Evolutionary conservation across 345 rosid species (phyloP).

Genomic region (Bruguiera sexangula): DNA sequence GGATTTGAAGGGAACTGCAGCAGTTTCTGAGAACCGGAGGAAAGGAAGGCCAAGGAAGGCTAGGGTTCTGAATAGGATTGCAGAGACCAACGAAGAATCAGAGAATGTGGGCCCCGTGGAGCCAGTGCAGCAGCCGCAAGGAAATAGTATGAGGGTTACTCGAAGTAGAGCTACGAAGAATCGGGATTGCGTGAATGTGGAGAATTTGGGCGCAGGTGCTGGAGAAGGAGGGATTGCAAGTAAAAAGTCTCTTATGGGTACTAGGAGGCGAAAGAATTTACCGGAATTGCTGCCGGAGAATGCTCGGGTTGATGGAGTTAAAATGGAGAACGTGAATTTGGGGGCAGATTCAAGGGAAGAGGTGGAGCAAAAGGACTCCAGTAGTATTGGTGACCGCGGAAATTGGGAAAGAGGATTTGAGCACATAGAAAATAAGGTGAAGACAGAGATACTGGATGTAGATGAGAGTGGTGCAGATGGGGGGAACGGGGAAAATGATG

Average conservation of each 20-base stretch:
- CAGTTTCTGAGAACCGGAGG: conserved; percentile 13
- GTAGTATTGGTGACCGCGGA: not conserved
- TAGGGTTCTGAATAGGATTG: conserved; percentile 26
- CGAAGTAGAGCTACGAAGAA: conserved; percentile 16
- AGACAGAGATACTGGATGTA: conserved; percentile 6
- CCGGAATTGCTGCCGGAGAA: conserved; percentile 19
- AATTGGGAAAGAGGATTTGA: not conserved
- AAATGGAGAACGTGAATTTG: not conserved
- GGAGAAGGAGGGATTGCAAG: conserved; percentile 24
- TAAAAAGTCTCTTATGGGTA: conserved; percentile 12
- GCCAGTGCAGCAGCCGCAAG: conserved; percentile 1
- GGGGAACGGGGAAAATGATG: not conserved
- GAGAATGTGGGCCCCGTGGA: conserved; percentile 11
- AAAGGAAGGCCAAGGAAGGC: conserved; percentile 28
- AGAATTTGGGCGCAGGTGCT: conserved; percentile 16
- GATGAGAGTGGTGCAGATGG: conserved; percentile 4
- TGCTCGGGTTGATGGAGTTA: not conserved
- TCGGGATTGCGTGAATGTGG: conserved; percentile 7
- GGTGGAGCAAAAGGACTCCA: not conserved
- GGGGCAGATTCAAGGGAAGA: not conserved
- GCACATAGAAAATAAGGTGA: not conserved
- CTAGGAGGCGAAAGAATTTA: conserved; percentile 17
- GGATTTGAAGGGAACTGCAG: conserved; percentile 6
- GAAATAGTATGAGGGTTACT: conserved; percentile 19
- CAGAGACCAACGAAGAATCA: conserved; percentile 7